phyloP scores from a whole-genome alignment of 345 rosid species.

The Tarenaya hassleriana region DNA sequence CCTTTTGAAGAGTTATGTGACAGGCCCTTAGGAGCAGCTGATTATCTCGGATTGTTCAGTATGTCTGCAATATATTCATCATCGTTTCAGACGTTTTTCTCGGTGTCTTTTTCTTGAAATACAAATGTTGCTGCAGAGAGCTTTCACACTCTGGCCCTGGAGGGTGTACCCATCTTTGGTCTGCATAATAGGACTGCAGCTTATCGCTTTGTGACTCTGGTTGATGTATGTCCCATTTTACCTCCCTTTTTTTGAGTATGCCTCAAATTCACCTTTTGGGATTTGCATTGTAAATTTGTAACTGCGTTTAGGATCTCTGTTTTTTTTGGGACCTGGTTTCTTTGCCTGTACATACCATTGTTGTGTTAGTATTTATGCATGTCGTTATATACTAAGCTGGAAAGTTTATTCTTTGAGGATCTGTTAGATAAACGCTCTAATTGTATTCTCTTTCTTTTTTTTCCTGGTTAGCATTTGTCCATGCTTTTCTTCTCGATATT shows the following conservation, averaged over 20 bases:
- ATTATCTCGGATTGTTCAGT: constrained; percentile 95
- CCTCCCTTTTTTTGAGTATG: constrained; percentile 1
- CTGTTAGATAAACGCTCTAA: too few relatives aligned
- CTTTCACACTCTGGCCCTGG: constrained; percentile 89
- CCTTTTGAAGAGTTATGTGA: constrained; percentile 87
- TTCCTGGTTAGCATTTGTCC: too few relatives aligned
- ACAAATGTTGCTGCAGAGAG: constrained; percentile 45
- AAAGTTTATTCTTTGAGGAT: too few relatives aligned
- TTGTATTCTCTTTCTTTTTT: too few relatives aligned
- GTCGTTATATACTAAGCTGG: too few relatives aligned
- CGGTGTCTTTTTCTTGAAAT: constrained; percentile 18
- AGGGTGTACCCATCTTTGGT: constrained; percentile 78
- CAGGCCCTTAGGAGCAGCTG: constrained; percentile 91
- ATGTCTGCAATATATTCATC: constrained; percentile 32
- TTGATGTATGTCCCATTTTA: constrained; percentile 53
- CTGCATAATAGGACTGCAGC: constrained; percentile 87
- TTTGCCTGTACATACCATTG: too few relatives aligned
- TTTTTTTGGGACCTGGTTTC: too few relatives aligned
- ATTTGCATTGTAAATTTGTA: too few relatives aligned
- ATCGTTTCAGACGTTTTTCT: constrained; percentile 3
- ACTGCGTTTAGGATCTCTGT: too few relatives aligned
- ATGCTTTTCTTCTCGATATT: too few relatives aligned
- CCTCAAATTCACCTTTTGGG: too few relatives aligned
- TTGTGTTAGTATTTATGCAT: too few relatives aligned
- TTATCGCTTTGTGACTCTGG: constrained; percentile 92